A percentile compares a stretch with the other conserved stretches of the same genome.
Evolutionary conservation across 129 eudicot genomes (phyloP).

Genomic region (Helianthus tuberosus): DNA sequence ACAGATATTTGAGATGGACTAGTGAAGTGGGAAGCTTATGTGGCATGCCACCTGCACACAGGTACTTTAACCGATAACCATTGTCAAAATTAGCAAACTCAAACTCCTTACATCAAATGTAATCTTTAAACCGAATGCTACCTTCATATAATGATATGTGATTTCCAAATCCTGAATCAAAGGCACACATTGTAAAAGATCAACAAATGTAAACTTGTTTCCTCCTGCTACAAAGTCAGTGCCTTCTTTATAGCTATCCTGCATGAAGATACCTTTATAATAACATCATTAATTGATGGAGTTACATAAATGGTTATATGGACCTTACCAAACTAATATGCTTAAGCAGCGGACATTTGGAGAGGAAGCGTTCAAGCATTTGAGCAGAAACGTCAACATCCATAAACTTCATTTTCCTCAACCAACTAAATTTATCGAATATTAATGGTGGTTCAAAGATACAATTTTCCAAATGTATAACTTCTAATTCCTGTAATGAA

Average conservation of each 20-base stretch:
- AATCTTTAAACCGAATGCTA: background rate
- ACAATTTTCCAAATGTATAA: constrained; percentile 17
- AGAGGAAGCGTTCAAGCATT: constrained; percentile 1
- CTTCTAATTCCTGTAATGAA: constrained; percentile 18
- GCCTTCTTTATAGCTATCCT: background rate
- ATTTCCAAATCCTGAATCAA: background rate
- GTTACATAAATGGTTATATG: background rate
- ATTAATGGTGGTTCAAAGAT: constrained; percentile 14
- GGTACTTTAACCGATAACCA: constrained; percentile 4
- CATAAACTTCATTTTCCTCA: background rate
- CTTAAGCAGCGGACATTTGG: constrained; percentile 28
- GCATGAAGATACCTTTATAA: background rate
- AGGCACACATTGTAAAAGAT: constrained; percentile 3
- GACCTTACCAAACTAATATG: constrained; percentile 13
- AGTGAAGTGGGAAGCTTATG: constrained; percentile 4
- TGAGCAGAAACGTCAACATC: constrained; percentile 8
- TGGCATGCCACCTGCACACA: constrained; percentile 5
- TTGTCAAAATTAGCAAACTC: background rate
- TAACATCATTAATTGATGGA: background rate
- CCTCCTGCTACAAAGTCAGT: background rate
- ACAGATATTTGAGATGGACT: background rate
- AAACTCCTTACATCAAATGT: background rate
- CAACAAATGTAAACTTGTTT: constrained; percentile 12
- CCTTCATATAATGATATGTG: constrained; percentile 3
- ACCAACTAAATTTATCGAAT: constrained; percentile 21